These are phyloP conservation scores for Blastosporella zonata DNA, from an alignment of 1,284 basidiomycete species.

Conservation along the genomic window DNA sequence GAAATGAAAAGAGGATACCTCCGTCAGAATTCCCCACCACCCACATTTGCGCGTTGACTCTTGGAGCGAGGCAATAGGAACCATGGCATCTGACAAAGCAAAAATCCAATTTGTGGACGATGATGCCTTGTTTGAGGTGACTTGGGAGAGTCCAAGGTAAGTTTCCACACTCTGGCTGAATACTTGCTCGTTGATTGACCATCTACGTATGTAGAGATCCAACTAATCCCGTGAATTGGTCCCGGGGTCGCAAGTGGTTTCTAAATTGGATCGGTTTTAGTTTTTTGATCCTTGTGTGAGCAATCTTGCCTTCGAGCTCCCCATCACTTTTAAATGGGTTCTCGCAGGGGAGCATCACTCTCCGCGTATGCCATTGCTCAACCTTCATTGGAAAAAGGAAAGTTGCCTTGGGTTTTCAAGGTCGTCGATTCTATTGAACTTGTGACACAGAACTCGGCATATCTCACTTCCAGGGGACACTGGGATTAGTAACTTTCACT, in stretches of 20 bases:
- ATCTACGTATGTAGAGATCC: background rate
- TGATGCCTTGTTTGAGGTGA: background rate
- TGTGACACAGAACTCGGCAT: background rate
- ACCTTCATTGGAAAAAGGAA: background rate
- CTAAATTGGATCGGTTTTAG: constrained; percentile 2
- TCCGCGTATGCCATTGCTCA: constrained; percentile 4
- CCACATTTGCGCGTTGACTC: too few species aligned
- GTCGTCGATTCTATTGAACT: background rate
- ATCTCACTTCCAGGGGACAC: background rate
- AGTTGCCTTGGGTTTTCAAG: background rate
- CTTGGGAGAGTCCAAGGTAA: background rate
- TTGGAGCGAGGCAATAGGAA: too few species aligned
- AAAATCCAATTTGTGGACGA: too few species aligned
- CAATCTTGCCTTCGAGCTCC: background rate
- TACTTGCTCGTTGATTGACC: too few species aligned
- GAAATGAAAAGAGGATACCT: too few species aligned
- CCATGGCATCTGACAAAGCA: too few species aligned
- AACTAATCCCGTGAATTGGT: background rate
- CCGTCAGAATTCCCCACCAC: too few species aligned
- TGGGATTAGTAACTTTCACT: constrained; percentile 3
- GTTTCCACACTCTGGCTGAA: too few species aligned
- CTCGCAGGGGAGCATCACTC: background rate
- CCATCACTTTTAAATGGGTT: background rate
- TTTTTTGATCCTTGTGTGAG: constrained; percentile 2
- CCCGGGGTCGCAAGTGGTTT: constrained; percentile 1